Base-by-base conservation (phyloP, 2,329 filamentous ascomycete species). In the Clonostachys solani region DNA sequence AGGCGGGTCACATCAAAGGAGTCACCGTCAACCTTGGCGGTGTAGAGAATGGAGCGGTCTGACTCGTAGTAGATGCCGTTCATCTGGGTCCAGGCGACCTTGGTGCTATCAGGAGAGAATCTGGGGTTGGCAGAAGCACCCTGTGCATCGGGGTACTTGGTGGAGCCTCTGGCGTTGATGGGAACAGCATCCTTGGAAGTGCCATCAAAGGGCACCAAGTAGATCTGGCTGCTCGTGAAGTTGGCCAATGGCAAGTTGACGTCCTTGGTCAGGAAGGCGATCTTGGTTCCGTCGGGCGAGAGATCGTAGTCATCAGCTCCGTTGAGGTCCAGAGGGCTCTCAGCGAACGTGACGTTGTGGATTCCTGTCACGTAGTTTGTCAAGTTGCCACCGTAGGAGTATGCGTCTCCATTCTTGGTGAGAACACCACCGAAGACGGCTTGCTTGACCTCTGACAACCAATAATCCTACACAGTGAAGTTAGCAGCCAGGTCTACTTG, bases 21-120 rank as follows among this genome's bases (percentile, higher is more conserved):
- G 35, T 42, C 38, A n/a, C 37, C 16, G 9, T 38, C 10, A 38
- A 33, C 37, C n/a, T 46, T 42, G 44, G 44, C 44, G 10, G 36
- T 33, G 19, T 46, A 46, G 17, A 46, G 36, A n/a, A 46, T 46
- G 16, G 34, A 19, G 8, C 44, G 36, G 44, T 46, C 44, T 6
- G 44, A 40, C 37, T 46, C 44, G 44, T 46, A 46, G 19, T 40
- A 41, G 44, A 46, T 46, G 37, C 44, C 44, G 44, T 46, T 46
- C 37, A 16, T 13, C 23, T 46, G 44, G 19, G 36, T 41, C n/a
- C 29, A 46, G 36, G 44, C 44, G 33, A 46, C 16, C 36, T 42
- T 42, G 16, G 40, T 33, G 35, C 44, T 40, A 16, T 40, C 37
- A 15, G 44, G 44, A 7, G 44, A 46, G 36, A 46, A 46, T 12